Evolutionary conservation across 352 stramenopile species (phyloP).

Genomic region (Pythium aristosporum): DNA sequence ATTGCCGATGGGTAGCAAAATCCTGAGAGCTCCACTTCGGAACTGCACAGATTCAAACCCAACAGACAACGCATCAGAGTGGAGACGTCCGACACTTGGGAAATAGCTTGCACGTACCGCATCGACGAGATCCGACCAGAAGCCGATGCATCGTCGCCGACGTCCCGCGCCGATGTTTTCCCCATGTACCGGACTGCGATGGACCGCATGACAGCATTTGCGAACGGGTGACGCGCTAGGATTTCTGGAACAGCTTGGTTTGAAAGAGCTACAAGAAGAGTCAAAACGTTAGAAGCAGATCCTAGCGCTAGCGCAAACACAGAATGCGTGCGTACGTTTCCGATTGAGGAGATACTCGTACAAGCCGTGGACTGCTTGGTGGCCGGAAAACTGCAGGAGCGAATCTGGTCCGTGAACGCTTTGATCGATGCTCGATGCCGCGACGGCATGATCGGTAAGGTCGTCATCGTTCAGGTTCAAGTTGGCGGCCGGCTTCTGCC

Average conservation of each 20-base stretch:
- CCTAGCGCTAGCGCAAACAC: too few species aligned
- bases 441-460: slow-evolving; percentile 6
- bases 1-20: slow-evolving; percentile 57
- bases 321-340: slow-evolving; percentile 42
- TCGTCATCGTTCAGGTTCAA: slow-evolving; percentile 36
- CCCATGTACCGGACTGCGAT: slow-evolving; percentile 50
- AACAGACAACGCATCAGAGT: neutral
- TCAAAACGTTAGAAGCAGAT: too few species aligned
- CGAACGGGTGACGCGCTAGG: slow-evolving; percentile 52
- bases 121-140: slow-evolving; percentile 1
- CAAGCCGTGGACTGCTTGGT: slow-evolving; percentile 63
- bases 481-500: slow-evolving; percentile 26
- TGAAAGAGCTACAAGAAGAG: slow-evolving; percentile 43
- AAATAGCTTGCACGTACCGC: slow-evolving; percentile 13
- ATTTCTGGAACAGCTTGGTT: slow-evolving; percentile 74
- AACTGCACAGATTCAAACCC: neutral
- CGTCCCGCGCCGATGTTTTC: slow-evolving; percentile 11
- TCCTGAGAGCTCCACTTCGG: slow-evolving; percentile 44
- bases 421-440: slow-evolving; percentile 8
- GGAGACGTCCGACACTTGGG: neutral
- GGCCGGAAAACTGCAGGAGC: slow-evolving; percentile 58
- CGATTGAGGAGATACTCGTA: slow-evolving; percentile 81
- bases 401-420: slow-evolving; percentile 61
- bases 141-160: slow-evolving; percentile 9
- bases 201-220: slow-evolving; percentile 57